Evolutionary conservation across 495 filamentous ascomycete species (phyloP).

Genomic region (Aspergillus nidulans): DNA sequence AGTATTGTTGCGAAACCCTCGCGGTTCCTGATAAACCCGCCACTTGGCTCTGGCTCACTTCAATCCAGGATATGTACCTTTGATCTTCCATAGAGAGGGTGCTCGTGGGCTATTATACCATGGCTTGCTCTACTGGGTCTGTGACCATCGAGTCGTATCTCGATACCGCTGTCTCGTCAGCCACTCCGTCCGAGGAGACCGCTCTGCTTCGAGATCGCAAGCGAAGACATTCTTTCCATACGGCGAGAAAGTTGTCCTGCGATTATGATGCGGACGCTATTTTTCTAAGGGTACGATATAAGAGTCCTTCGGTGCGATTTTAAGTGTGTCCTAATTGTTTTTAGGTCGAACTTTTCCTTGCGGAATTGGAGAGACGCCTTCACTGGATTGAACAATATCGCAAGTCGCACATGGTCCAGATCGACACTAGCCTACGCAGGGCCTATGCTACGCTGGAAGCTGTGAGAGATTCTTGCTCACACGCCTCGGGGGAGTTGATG

Average conservation of each 20-base stretch:
- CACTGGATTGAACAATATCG: slow-evolving; percentile 88
- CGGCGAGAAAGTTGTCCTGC: slow-evolving; percentile 55
- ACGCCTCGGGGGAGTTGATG: slow-evolving; percentile 87
- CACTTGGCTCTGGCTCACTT: slow-evolving; percentile 9
- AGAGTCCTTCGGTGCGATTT: no score
- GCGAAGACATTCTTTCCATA: slow-evolving; percentile 63
- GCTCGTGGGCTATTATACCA: slow-evolving; percentile 16
- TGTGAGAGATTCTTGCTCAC: slow-evolving; percentile 79
- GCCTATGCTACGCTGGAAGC: slow-evolving; percentile 83
- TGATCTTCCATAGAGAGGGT: slow-evolving; percentile 4
- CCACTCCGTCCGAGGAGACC: slow-evolving; percentile 34
- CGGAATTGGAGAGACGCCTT: slow-evolving; percentile 78
- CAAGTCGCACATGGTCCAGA: slow-evolving; percentile 70
- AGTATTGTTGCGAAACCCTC: neutral
- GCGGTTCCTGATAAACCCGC: slow-evolving; percentile 4
- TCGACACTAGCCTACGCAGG: slow-evolving; percentile 75
- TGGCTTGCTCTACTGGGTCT: slow-evolving; percentile 45
- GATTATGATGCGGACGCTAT: slow-evolving; percentile 66
- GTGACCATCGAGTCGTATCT: slow-evolving; percentile 44
- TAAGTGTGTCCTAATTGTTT: neutral
- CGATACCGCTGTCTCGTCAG: slow-evolving; percentile 28
- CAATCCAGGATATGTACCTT: slow-evolving; percentile 9
- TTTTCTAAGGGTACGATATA: slow-evolving; percentile 59
- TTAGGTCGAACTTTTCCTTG: slow-evolving; percentile 84
- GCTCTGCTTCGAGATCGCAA: slow-evolving; percentile 41